A percentile compares a stretch with the other conserved stretches of the same genome.
phyloP scores from a whole-genome alignment of 2,329 filamentous ascomycete genomes.

The Camillea tinctor region DNA sequence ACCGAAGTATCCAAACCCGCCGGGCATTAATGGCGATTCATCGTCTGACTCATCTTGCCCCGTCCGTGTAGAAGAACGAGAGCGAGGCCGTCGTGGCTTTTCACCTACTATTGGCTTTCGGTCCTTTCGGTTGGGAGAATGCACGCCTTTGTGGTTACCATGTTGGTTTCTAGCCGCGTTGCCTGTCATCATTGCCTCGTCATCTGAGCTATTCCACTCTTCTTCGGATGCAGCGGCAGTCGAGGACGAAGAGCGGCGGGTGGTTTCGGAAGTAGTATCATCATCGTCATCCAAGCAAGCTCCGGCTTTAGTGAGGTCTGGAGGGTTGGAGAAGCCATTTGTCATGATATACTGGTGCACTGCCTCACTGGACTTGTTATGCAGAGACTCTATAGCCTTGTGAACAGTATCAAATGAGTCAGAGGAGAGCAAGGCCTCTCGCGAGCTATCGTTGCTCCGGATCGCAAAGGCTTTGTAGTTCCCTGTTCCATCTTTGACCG shows the following conservation, averaged over 20 bases:
- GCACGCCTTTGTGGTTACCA: neutral
- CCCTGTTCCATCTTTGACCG: constrained; percentile 18
- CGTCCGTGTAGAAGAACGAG: neutral
- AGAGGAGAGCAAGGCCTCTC: constrained; percentile 26
- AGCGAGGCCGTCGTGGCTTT: neutral
- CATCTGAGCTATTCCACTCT: constrained; percentile 26
- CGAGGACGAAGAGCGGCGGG: constrained; percentile 23
- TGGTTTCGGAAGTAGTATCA: constrained; percentile 23
- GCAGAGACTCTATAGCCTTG: constrained; percentile 27
- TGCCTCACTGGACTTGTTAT: constrained; percentile 30
- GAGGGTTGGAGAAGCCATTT: constrained; percentile 27
- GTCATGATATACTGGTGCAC: constrained; percentile 25
- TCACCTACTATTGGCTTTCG: neutral
- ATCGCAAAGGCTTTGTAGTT: constrained; percentile 27
- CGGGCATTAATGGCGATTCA: neutral
- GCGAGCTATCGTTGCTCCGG: constrained; percentile 20
- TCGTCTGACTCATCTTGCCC: constrained; percentile 10
- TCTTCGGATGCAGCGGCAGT: constrained; percentile 22
- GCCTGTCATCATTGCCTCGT: constrained; percentile 18
- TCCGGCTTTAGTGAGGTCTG: constrained; percentile 15
- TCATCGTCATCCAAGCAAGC: constrained; percentile 13
- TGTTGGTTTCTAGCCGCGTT: neutral
- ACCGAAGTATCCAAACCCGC: constrained; percentile 4
- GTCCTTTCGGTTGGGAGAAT: neutral
- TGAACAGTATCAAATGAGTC: constrained; percentile 16